These are phyloP conservation scores for Fusarium sp. DNA, from an alignment of 2,329 filamentous ascomycete species.

Conservation along the genomic window DNA sequence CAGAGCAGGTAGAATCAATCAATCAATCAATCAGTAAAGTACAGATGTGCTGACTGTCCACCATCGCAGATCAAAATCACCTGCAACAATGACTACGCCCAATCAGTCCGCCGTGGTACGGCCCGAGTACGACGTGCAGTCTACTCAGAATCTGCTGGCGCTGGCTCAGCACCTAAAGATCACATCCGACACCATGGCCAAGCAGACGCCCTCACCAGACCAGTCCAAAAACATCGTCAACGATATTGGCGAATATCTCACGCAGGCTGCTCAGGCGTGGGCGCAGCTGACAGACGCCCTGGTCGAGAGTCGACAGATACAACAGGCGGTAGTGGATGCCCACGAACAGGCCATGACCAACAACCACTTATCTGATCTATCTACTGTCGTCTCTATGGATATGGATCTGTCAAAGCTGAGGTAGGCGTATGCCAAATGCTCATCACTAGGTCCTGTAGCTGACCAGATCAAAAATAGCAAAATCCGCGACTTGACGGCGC, in stretches of 20 bases:
- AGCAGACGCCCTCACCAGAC: slow-evolving; percentile 11
- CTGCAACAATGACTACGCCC: slow-evolving; percentile 20
- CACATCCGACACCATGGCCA: slow-evolving; percentile 23
- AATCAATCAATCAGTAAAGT: too few relatives aligned
- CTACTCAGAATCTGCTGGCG: slow-evolving; percentile 21
- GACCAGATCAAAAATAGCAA: slow-evolving; percentile 10
- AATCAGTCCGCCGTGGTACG: slow-evolving; percentile 6
- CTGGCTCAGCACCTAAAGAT: slow-evolving; percentile 26
- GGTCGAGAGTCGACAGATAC: slow-evolving; percentile 46
- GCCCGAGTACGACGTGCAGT: slow-evolving; percentile 21
- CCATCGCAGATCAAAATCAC: background rate
- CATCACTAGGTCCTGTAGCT: background rate
- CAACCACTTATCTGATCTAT: slow-evolving; percentile 44
- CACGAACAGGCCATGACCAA: slow-evolving; percentile 43
- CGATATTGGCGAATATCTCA: slow-evolving; percentile 50
- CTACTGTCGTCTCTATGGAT: slow-evolving; percentile 46
- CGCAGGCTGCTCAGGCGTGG: slow-evolving; percentile 47
- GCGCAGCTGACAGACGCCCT: slow-evolving; percentile 47
- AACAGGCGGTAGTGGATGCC: slow-evolving; percentile 40
- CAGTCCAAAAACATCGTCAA: slow-evolving; percentile 41
- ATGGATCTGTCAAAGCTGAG: slow-evolving; percentile 38
- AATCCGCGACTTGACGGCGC: slow-evolving; percentile 34
- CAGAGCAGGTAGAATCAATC: background rate
- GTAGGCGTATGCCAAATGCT: slow-evolving; percentile 8
- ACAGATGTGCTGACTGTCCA: background rate